Evolutionary conservation across 345 rosid genomes (phyloP).

Genomic region (Populus pruinosa): DNA sequence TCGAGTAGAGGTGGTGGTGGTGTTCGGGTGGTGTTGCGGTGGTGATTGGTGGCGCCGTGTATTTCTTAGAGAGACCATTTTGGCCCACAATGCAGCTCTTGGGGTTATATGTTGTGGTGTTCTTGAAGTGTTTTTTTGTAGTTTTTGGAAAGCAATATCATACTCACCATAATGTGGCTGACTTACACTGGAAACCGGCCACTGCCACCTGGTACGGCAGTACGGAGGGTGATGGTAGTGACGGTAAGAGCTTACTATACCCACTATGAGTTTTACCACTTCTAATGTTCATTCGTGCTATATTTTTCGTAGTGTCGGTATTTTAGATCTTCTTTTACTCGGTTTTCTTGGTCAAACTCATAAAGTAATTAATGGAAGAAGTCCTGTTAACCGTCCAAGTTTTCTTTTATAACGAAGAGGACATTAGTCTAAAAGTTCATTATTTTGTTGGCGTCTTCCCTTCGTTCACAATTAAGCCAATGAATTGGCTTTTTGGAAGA

Average conservation of each 20-base stretch:
- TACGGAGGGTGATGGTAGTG: conserved; percentile 96
- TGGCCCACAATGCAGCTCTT: background rate
- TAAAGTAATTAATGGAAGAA: background rate
- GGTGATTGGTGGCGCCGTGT: background rate
- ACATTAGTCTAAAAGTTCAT: no score
- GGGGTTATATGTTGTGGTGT: conserved; percentile 2
- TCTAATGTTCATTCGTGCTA: background rate
- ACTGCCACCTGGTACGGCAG: conserved; percentile 98
- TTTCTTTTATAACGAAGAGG: background rate
- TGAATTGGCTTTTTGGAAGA: no score
- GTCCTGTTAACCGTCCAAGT: background rate
- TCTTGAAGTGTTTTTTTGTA: conserved; percentile 10
- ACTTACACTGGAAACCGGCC: conserved; percentile 70
- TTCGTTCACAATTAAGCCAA: no score
- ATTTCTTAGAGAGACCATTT: background rate
- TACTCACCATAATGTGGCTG: conserved; percentile 3
- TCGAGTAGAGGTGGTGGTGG: background rate
- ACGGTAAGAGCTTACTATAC: conserved; percentile 36
- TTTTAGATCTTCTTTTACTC: background rate
- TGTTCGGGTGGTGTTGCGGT: background rate
- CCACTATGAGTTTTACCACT: background rate
- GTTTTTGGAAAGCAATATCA: conserved; percentile 27
- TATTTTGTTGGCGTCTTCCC: no score
- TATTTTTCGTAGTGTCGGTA: background rate
- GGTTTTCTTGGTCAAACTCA: background rate